Evolutionary conservation across 2,329 filamentous ascomycete species (phyloP), one percentile per base, ranked within the genome.

Genomic region (Xylaria sp.): DNA sequence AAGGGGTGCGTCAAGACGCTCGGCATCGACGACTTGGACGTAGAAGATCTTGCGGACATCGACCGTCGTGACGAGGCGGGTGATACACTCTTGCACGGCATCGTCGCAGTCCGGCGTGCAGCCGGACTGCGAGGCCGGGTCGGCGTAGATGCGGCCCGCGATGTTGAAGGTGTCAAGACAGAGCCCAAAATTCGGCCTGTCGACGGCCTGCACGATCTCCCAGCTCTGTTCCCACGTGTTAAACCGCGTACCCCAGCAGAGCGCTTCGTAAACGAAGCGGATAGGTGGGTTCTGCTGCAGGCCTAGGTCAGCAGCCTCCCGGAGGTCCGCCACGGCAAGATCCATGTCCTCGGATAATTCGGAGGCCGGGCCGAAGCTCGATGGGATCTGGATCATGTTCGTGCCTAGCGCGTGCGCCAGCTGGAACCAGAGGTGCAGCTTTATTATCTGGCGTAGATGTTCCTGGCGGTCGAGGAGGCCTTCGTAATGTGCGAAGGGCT

Each of bases 111-210:
- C 77, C 0, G 73, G 64, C 0, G 76, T 82, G 64, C 78, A 79
- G 2, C 87, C 83, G 0, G 76, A 76, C 0, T 75, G 64, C 0
- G 78, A 72, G 0, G 83, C 73, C 0, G 89, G 89, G 67, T 92
- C 88, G 0, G 86, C 89, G 65, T 83, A 92, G 60, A 90, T 82
- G 4, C 85, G 76, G 0, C 83, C 89, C 0, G 88, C 83, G 60
- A 92, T 88, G 72, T 92, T 90, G 76, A 91, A 92, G 0, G 86
- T 90, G 72, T 92, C 89, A 23, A 92, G 78, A 69, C 88, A 91
- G 47, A 91, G 76, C 6, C 89, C 89, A 69, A 92, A 91, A 72
- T 92, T 92, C 7, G 80, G 73, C 6, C 87, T 74, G 71, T 90
- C 78, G 34, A 92, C 88, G 2, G 75, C 75, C 65, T 79, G 74